Conservation (phyloP, 495 filamentous ascomycete genomes). For the Cenococcum geophilum region DNA sequence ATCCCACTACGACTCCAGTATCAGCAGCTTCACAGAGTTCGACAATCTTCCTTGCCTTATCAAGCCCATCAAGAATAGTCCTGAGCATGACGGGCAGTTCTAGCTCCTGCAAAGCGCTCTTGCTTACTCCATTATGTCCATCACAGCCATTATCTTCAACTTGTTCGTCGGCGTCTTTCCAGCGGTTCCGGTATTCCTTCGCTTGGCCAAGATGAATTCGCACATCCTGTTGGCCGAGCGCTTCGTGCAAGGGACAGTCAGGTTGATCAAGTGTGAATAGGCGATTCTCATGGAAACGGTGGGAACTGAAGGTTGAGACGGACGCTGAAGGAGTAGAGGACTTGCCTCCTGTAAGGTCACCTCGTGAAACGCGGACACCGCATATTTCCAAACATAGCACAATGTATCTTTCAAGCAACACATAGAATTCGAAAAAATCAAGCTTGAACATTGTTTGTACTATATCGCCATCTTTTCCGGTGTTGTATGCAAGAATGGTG, state of each 20-base stretch:
- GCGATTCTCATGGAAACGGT: slow-evolving; percentile 61
- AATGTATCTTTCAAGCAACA: slow-evolving; percentile 57
- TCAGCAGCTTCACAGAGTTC: slow-evolving; percentile 19
- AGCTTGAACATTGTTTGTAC: slow-evolving; percentile 55
- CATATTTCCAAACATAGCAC: slow-evolving; percentile 56
- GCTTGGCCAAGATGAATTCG: slow-evolving; percentile 48
- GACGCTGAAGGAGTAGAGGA: slow-evolving; percentile 23
- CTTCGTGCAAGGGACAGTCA: slow-evolving; percentile 46
- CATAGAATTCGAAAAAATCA: slow-evolving; percentile 66
- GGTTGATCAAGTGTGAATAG: slow-evolving; percentile 48
- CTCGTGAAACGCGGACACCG: slow-evolving; percentile 42
- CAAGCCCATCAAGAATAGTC: slow-evolving; percentile 40
- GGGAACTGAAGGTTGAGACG: slow-evolving; percentile 30
- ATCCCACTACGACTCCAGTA: slow-evolving; percentile 9
- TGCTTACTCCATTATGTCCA: slow-evolving; percentile 35
- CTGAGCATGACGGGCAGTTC: slow-evolving; percentile 42
- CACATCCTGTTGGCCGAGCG: slow-evolving; percentile 47
- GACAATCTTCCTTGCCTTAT: slow-evolving; percentile 37
- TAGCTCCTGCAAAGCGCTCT: slow-evolving; percentile 47
- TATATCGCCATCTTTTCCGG: slow-evolving; percentile 2
- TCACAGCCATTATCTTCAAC: neutral
- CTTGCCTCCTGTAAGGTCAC: neutral
- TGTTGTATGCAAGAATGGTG: slow-evolving; percentile 8
- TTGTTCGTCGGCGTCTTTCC: slow-evolving; percentile 53
- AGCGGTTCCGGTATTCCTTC: slow-evolving; percentile 60